Percentiles rank a stretch among this genome's conserved stretches.
Evolutionary conservation across 257 asterid species (phyloP).

Genomic region (Solanum habrochaites): DNA sequence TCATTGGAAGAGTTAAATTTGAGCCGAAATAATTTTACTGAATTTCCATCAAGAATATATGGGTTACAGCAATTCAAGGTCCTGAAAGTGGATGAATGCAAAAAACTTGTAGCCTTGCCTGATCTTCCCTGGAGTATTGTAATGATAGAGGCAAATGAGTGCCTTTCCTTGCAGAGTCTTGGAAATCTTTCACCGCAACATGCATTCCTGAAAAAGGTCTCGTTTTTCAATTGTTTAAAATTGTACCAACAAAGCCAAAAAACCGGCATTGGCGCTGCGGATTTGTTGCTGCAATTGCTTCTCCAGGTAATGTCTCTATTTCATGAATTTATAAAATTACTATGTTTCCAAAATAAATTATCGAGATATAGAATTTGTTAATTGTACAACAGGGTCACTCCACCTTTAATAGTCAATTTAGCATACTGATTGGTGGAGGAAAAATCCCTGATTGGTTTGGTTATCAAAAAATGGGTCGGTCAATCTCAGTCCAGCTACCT

Average conservation of each 20-base stretch:
- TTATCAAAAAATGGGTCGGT: neutral
- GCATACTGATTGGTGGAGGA: neutral
- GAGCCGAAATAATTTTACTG: neutral
- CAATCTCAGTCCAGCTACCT: neutral
- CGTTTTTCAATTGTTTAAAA: neutral
- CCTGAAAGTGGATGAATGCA: conserved; percentile 3
- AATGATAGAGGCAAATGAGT: conserved; percentile 4
- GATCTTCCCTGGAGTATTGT: conserved; percentile 7
- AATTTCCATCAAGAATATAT: conserved; percentile 1
- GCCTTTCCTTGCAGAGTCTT: neutral
- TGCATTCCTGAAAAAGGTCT: conserved; percentile 3
- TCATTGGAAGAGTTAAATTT: conserved; percentile 8
- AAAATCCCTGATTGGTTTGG: neutral
- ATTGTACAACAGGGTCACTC: neutral
- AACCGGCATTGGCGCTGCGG: neutral
- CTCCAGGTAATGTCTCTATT: neutral
- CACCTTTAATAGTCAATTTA: neutral
- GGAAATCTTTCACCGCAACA: neutral
- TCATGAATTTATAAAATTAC: neutral
- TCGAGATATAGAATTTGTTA: neutral
- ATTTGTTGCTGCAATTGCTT: neutral
- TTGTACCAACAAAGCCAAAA: neutral
- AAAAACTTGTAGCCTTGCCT: neutral
- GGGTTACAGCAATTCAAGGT: neutral
- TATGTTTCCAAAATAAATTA: neutral